Percentiles rank a stretch among this genome's conserved stretches.
These are phyloP conservation scores for Syncephalastrum racemosum DNA, from an alignment of 371 early-diverging fungal genomes.

Conservation along the genomic window DNA sequence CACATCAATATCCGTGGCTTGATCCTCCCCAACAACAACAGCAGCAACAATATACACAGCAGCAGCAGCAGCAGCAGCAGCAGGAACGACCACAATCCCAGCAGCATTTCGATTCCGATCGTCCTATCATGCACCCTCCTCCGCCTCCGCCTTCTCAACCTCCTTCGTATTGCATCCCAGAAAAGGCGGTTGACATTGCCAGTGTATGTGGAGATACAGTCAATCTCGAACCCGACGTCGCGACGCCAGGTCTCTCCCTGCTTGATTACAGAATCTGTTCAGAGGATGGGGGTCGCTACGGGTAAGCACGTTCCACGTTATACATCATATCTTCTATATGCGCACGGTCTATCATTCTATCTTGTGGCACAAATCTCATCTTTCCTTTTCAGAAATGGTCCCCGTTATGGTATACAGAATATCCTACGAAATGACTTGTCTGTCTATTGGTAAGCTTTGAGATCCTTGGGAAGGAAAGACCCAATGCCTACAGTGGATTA, in stretches of 20 bases:
- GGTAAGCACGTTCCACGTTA: slow-evolving; percentile 5
- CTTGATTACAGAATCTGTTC: slow-evolving; percentile 15
- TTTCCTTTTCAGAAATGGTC: slow-evolving; percentile 8
- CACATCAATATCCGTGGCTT: too few species aligned
- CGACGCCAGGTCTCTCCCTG: not conserved
- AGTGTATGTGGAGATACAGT: slow-evolving; percentile 6
- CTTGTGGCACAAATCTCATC: slow-evolving; percentile 1
- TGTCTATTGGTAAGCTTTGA: slow-evolving; percentile 24
- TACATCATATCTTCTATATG: not conserved
- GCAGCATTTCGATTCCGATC: not conserved
- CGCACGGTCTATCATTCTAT: not conserved
- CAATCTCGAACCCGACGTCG: not conserved
- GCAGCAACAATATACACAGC: not conserved
- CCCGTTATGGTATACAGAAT: slow-evolving; percentile 26
- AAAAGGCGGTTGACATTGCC: slow-evolving; percentile 10
- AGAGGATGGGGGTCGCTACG: slow-evolving; percentile 26
- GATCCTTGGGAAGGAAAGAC: too few species aligned
- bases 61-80: slow-evolving; percentile 6
- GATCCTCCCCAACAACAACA: too few species aligned
- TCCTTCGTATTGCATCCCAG: slow-evolving; percentile 6
- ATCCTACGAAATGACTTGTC: slow-evolving; percentile 27
- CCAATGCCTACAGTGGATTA: too few species aligned
- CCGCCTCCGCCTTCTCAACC: too few species aligned
- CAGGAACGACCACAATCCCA: not conserved
- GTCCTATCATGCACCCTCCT: not conserved